Evolutionary conservation across 2,329 filamentous ascomycete species (phyloP).

Genomic region (Ciborinia camelliae): DNA sequence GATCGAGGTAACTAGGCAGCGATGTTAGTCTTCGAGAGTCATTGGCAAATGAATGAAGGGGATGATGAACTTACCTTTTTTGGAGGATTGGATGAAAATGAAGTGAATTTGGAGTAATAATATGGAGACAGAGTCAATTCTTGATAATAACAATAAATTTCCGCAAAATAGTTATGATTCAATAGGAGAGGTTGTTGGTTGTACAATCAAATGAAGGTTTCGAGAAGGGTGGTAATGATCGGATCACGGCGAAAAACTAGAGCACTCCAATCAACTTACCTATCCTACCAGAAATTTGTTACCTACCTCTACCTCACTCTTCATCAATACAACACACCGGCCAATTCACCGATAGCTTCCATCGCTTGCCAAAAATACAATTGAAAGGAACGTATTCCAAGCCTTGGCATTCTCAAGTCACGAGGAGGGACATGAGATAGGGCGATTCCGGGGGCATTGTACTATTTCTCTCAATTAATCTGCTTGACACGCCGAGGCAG

Average conservation of each 20-base stretch:
- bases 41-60: conserved; percentile 4
- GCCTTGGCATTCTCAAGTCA: background rate
- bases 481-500: background rate
- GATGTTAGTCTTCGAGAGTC: background rate
- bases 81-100: background rate
- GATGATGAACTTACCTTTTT: conserved; percentile 2
- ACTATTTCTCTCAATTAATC: too few species aligned
- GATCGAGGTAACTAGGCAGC: background rate
- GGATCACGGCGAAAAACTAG: background rate
- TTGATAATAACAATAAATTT: background rate
- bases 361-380: background rate
- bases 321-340: background rate
- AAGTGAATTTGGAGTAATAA: background rate
- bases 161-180: background rate
- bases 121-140: background rate
- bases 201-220: background rate
- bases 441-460: background rate
- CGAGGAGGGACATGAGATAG: background rate
- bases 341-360: background rate
- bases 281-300: background rate
- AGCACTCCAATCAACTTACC: background rate
- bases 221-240: background rate
- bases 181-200: background rate
- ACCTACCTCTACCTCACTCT: background rate
- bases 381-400: background rate